Evolutionary conservation across 345 rosid species (phyloP), one percentile per base, ranked within the genome.

Genomic region (Eucalyptus tenuipes): DNA sequence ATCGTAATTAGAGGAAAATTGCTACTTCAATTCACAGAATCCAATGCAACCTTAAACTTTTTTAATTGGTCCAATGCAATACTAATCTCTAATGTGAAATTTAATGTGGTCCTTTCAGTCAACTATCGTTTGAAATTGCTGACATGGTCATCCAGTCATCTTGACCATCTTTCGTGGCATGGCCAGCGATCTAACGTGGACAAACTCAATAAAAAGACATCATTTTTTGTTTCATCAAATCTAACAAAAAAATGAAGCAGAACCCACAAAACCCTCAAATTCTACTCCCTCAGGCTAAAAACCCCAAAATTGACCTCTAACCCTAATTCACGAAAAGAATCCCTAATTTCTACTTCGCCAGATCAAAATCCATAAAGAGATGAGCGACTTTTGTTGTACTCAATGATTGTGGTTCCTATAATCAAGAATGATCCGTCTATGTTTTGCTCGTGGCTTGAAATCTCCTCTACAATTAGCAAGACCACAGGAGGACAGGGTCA

Each of bases 61-160:
- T 53, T 53, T 53, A 20, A 53, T 18, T 53, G 59, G 25, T 53
- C 25, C 59, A 53, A 53, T 53, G 25, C 5, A 53, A 0, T 53
- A 53, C 25, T 3, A 53, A 53, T 53, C 25, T 53, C 59, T 3
- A 20, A 53, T 53, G 4, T 53, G 59, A 53, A 53, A 53, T 18
- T 53, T 53, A 53, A 53, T 20, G 2, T 53, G 5, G 0, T 1
- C 25, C 5, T 53, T 53, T 53, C 2, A 20, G 2, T 53, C 25
- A 53, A 50, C 1, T 7, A 0, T 1, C 0, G 1, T 50, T 0
- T 50, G 1, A 50, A 50, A 50, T 50, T 50, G 0, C 1, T 7
- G 9, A 17, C 0, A 0, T 50, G 3, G 3, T 0, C 52, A 0
- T 49, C 52, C 0, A 6, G 8, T 50, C 22, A 50, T 50, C 0